Evolutionary conservation across 805 yeast species (phyloP), one percentile per base, ranked within the genome.

Genomic region (Candida tallmaniae): DNA sequence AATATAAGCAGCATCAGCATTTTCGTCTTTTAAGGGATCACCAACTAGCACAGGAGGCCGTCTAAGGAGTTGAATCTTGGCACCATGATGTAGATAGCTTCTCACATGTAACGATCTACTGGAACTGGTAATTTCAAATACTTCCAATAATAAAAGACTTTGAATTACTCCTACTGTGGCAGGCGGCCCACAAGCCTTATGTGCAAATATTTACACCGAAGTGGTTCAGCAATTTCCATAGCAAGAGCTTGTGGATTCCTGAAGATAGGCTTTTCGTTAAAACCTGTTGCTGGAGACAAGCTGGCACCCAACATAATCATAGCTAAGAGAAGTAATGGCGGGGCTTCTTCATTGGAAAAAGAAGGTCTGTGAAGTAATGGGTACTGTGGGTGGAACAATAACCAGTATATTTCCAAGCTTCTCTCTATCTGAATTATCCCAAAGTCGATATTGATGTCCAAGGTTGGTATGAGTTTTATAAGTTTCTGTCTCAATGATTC

Each of bases 51-150:
- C 34, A n/a, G 55, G 55, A 12, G 49, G 40, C 29, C 56, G 36
- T 27, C 57, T 33, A 6, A 53, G 38, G 9, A 56, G 27, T 34
- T 54, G 58, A 12, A 55, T 50, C 38, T 56, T 56, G n/a, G 93
- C 79, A 4, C 93, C 95, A 54, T 85, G 95, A 48, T 85, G 93
- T n/a, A 86, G 61, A 53, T 80, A 86, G 0, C 85, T 80, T 29
- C 95, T 57, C 52, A 84, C 95, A 53, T 85, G 95, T 33, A 83
- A 51, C 24, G 57, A 58, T 41, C 95, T 60, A 23, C 73, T 69
- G 0, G 84, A 63, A 42, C 80, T 75, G 36, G 78, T 68, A 50
- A 84, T 83, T 52, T 85, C 95, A 51, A 73, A 82, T 46, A 76
- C 73, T 50, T 85, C 95, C 12, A 86, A 52, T 41, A 86, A 51